Evolutionary conservation across 805 yeast genomes (phyloP).

Genomic region (Debaryomyces hansenii): DNA sequence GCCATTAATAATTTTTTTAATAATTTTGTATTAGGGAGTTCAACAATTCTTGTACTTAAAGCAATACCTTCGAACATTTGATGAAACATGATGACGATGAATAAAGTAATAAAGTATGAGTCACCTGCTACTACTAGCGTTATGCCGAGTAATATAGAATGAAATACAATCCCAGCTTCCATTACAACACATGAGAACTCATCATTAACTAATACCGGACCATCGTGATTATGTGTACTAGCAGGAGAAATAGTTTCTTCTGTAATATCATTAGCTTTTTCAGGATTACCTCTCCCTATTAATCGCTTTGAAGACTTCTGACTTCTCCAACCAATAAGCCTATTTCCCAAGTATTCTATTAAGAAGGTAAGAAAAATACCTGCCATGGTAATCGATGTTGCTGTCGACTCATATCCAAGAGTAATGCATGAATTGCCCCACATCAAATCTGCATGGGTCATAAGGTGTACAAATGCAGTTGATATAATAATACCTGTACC

Average conservation of each 20-base stretch:
- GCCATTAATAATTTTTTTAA: constrained; percentile 19
- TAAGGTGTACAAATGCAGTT: constrained; percentile 33
- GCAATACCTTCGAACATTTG: constrained; percentile 34
- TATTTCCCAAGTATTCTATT: constrained; percentile 18
- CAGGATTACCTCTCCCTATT: background rate
- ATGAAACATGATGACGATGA: constrained; percentile 31
- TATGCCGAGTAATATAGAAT: constrained; percentile 29
- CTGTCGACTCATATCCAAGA: constrained; percentile 25
- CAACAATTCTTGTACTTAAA: constrained; percentile 26
- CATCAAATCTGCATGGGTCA: constrained; percentile 28
- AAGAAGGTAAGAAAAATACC: constrained; percentile 25
- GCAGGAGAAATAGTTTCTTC: background rate
- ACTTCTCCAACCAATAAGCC: constrained; percentile 5
- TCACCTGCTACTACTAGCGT: constrained; percentile 31
- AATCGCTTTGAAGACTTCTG: background rate
- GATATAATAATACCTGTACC: constrained; percentile 29
- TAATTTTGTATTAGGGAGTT: constrained; percentile 3
- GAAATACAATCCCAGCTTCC: constrained; percentile 32
- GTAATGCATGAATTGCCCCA: constrained; percentile 23
- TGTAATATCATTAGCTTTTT: background rate
- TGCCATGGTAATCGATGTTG: constrained; percentile 28
- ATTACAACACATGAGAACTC: constrained; percentile 13
- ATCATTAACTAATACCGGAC: constrained; percentile 6
- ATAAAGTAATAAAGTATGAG: constrained; percentile 25
- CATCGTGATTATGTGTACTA: background rate